Evolutionary conservation across 2,329 filamentous ascomycete genomes (phyloP).

Genomic region (Metarhizium guizhouense): DNA sequence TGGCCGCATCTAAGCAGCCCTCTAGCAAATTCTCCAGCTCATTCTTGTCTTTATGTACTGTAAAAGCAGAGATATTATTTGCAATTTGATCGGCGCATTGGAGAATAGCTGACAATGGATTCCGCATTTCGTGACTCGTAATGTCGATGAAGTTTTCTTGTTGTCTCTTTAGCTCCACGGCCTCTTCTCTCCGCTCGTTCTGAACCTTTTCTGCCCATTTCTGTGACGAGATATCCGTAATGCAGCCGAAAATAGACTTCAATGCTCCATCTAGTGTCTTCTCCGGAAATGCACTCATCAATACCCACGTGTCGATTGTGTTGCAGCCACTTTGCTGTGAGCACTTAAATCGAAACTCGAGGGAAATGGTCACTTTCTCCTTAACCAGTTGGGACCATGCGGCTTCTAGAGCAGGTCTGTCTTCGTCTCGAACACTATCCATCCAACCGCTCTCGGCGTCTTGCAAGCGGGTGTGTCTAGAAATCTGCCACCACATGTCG

Average conservation of each 20-base stretch:
- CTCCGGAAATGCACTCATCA: conserved; percentile 70
- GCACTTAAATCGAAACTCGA: conserved; percentile 68
- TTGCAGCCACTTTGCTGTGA: conserved; percentile 52
- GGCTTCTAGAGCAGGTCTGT: conserved; percentile 46
- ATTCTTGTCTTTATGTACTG: conserved; percentile 26
- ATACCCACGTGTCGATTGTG: conserved; percentile 62
- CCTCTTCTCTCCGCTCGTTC: conserved; percentile 68
- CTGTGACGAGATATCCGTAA: conserved; percentile 79
- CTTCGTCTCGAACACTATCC: conserved; percentile 60
- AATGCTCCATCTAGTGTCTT: conserved; percentile 53
- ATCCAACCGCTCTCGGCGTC: conserved; percentile 60
- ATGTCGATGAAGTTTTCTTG: conserved; percentile 67
- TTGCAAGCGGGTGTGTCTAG: conserved; percentile 51
- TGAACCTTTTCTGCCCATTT: conserved; percentile 80
- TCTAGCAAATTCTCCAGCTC: conserved; percentile 42
- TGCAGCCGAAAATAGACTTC: conserved; percentile 69
- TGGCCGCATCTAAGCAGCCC: conserved; percentile 62
- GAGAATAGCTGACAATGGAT: conserved; percentile 64
- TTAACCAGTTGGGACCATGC: conserved; percentile 56
- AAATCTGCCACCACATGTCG: conserved; percentile 68
- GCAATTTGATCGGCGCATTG: conserved; percentile 70
- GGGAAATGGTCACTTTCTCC: conserved; percentile 54
- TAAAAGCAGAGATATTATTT: conserved; percentile 37
- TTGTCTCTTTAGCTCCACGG: conserved; percentile 68
- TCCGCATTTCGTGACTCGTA: conserved; percentile 68